Evolutionary conservation across 2,329 filamentous ascomycete genomes (phyloP).

Genomic region (Herpotrichia juniperi): DNA sequence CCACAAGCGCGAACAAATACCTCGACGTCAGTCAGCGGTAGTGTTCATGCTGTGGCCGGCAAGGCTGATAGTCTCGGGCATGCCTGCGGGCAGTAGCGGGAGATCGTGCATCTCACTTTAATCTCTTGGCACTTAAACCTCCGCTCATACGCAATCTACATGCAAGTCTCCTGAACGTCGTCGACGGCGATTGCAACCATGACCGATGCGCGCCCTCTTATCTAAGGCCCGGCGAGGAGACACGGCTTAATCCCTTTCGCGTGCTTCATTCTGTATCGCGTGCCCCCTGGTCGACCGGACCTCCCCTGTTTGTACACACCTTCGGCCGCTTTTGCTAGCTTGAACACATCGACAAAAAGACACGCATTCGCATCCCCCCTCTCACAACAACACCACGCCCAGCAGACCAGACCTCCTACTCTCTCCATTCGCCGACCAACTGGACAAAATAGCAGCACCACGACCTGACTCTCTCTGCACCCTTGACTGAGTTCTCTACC

Average conservation of each 20-base stretch:
- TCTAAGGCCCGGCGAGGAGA: not conserved
- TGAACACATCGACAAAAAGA: conserved; percentile 1
- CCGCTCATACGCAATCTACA: not conserved
- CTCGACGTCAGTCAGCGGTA: no score
- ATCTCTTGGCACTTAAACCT: not conserved
- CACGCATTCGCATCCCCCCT: not conserved
- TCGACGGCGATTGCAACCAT: not conserved
- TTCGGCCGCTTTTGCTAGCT: not conserved
- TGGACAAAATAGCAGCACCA: not conserved
- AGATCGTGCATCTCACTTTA: not conserved
- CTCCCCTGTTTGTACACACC: not conserved
- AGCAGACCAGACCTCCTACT: conserved; percentile 3
- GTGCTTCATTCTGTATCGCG: conserved; percentile 2
- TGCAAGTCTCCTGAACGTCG: not conserved
- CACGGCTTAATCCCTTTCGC: not conserved
- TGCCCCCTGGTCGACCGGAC: conserved; percentile 3
- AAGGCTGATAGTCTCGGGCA: not conserved
- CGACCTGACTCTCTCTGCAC: not conserved
- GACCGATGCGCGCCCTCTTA: not conserved
- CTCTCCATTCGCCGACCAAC: not conserved
- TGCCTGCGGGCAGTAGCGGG: not conserved
- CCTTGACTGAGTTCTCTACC: conserved; percentile 14
- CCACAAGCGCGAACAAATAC: no score
- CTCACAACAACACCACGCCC: not conserved
- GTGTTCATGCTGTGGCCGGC: not conserved